Evolutionary conservation across 495 filamentous ascomycete genomes (phyloP).

Genomic region (Daldinia decipiens): DNA sequence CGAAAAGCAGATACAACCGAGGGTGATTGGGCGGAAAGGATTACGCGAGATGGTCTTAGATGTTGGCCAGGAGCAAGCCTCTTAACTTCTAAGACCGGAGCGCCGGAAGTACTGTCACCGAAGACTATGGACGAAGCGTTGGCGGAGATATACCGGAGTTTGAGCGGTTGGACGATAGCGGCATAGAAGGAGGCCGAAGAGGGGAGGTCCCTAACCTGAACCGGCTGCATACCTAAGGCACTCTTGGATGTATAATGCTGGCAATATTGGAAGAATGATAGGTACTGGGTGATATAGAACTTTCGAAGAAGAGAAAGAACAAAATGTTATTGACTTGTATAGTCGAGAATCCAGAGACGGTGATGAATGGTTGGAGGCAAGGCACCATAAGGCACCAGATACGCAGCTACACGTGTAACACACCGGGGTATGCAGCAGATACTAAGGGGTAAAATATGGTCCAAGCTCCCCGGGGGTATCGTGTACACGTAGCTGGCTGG

Average conservation of each 20-base stretch:
- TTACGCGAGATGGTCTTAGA: slow-evolving; percentile 51
- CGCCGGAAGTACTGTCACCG: slow-evolving; percentile 48
- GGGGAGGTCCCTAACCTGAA: slow-evolving; percentile 77
- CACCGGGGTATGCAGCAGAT: slow-evolving; percentile 5
- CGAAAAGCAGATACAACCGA: slow-evolving; percentile 30
- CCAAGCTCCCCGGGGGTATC: slow-evolving; percentile 2
- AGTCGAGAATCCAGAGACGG: slow-evolving; percentile 3
- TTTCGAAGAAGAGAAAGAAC: slow-evolving; percentile 3
- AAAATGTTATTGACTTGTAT: neutral
- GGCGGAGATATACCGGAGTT: slow-evolving; percentile 71
- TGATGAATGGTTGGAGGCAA: slow-evolving; percentile 1
- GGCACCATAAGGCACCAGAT: slow-evolving; percentile 16
- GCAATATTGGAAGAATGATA: slow-evolving; percentile 1
- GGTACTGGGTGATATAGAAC: neutral
- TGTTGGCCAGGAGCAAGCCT: slow-evolving; percentile 44
- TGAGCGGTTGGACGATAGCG: slow-evolving; percentile 76
- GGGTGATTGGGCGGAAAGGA: slow-evolving; percentile 39
- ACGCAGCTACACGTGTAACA: slow-evolving; percentile 40
- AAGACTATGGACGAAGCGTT: slow-evolving; percentile 48
- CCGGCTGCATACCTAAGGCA: slow-evolving; percentile 42
- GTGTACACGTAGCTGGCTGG: slow-evolving; percentile 7
- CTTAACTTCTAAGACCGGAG: slow-evolving; percentile 52
- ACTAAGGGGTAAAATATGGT: slow-evolving; percentile 6
- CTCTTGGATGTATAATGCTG: neutral
- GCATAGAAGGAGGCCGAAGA: slow-evolving; percentile 84